Evolutionary conservation across 2,329 filamentous ascomycete species (phyloP).

Genomic region (Dactylellina leptospora): DNA sequence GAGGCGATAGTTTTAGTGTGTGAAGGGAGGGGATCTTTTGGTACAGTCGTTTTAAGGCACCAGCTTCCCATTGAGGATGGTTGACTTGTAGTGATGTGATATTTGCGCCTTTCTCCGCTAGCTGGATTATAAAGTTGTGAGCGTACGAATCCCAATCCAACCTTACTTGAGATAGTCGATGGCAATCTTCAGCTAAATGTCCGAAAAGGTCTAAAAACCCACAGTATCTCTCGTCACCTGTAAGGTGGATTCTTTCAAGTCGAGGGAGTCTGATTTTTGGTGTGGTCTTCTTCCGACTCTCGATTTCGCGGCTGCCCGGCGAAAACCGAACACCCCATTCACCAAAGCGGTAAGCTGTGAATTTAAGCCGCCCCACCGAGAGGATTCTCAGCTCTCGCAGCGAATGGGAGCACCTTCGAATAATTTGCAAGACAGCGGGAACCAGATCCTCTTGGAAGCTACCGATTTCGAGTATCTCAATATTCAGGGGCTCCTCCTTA

Average conservation of each 20-base stretch:
- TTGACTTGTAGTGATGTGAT: constrained; percentile 13
- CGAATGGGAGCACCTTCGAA: constrained; percentile 14
- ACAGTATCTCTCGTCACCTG: background rate
- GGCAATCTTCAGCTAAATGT: constrained; percentile 12
- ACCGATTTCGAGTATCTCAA: constrained; percentile 18
- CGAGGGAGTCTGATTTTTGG: constrained; percentile 13
- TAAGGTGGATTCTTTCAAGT: constrained; percentile 15
- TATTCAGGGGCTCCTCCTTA: background rate
- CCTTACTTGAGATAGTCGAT: constrained; percentile 12
- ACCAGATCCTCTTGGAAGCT: constrained; percentile 21
- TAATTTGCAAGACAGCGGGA: constrained; percentile 7
- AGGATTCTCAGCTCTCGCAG: constrained; percentile 23
- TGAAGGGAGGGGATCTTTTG: background rate
- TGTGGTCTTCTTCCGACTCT: constrained; percentile 3
- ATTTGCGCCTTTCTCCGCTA: constrained; percentile 6
- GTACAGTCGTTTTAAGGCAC: background rate
- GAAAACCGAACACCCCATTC: constrained; percentile 15
- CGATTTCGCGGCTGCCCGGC: background rate
- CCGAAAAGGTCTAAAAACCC: constrained; percentile 17
- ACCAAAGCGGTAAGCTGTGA: background rate
- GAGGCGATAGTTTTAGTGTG: background rate
- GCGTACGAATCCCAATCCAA: constrained; percentile 7
- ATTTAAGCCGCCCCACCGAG: background rate
- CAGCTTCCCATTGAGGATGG: background rate
- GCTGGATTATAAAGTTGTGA: background rate